phyloP scores from a whole-genome alignment of 2,329 filamentous ascomycete species.

The Diaporthe helianthi region DNA sequence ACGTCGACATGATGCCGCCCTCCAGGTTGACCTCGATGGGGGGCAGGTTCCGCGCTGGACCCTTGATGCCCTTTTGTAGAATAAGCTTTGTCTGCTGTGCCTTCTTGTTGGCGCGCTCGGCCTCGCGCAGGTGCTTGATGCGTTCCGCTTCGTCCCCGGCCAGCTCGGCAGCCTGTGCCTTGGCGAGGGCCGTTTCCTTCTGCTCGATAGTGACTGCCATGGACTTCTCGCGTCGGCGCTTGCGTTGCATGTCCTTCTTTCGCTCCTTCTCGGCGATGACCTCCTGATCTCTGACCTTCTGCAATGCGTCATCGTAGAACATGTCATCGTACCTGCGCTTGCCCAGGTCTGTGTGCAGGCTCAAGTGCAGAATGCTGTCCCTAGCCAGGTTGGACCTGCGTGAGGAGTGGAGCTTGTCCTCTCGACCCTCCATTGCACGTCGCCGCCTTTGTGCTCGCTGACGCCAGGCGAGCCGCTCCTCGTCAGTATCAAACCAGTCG shows the following conservation, averaged over 20 bases:
- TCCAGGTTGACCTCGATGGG: constrained; percentile 82
- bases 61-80: constrained; percentile 86
- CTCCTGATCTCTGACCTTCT: constrained; percentile 88
- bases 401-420: constrained; percentile 69
- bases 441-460: constrained; percentile 71
- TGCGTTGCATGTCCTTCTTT: constrained; percentile 99
- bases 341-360: constrained; percentile 72
- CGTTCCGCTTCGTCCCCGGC: constrained; percentile 76
- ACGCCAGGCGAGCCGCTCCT: constrained; percentile 56
- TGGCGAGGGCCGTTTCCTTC: constrained; percentile 82
- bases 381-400: constrained; percentile 66
- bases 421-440: constrained; percentile 68
- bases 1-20: constrained; percentile 84
- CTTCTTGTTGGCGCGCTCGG: constrained; percentile 90
- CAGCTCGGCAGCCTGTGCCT: constrained; percentile 73
- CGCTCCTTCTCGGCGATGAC: constrained; percentile 95
- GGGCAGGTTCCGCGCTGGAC: constrained; percentile 70
- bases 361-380: constrained; percentile 67
- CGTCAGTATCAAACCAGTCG: constrained; percentile 52
- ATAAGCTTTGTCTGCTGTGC: constrained; percentile 88
- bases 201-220: constrained; percentile 92
- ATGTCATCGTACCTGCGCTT: constrained; percentile 78
- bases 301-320: constrained; percentile 81
- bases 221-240: constrained; percentile 92
- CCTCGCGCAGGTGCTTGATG: constrained; percentile 81